Base-by-base conservation (phyloP, 192 early-diverging fungal genomes). In the Coemansia sp. region DNA sequence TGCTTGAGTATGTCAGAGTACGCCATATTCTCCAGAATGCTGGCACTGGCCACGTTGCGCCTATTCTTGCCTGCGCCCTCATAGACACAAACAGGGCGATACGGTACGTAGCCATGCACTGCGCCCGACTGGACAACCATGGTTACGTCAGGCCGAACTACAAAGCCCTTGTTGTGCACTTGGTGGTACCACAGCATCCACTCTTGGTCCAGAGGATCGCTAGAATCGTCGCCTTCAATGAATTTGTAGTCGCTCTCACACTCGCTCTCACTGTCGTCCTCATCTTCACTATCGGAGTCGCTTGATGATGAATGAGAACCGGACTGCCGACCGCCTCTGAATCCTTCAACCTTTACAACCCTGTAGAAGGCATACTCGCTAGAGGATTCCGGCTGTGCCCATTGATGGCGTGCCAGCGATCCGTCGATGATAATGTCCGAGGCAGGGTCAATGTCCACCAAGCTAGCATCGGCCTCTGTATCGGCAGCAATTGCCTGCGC, bases 141-240 rank as follows among this genome's bases (percentile, higher is more conserved):
- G 3, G 82, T 82, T 28, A 75, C 53, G 16, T 77, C 62, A 14
- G 74, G 68, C 38, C 63, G 61, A 14, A 83, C 50, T 20, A 82
- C 26, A 33, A 75, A 59, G 2, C 73, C 74, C 28, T 35, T 65
- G 43, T 43, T 37, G 26, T 38, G 64, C 11, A 72, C 64, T 43
- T 67, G 73, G 13, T 55, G 55, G 33, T 76, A 72, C 79, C 79
- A 82, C 36, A 34, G 56, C 9, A 39, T 64, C 79, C 79, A 82
- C 16, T 64, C 55, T 43, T 14, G 61, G 61, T 64, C 65, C 10
- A 63, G 21, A 4, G 59, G 37, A 23, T 64, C 56, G 1, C 39
- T 41, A 2, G 47, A 31, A 31, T 25, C 43, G 11, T 48, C 18
- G 21, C 48, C 35, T 3, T 25, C 23, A 21, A 3, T 2, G 23